phyloP scores from a whole-genome alignment of 345 rosid species.

The Aquilaria sinensis region DNA sequence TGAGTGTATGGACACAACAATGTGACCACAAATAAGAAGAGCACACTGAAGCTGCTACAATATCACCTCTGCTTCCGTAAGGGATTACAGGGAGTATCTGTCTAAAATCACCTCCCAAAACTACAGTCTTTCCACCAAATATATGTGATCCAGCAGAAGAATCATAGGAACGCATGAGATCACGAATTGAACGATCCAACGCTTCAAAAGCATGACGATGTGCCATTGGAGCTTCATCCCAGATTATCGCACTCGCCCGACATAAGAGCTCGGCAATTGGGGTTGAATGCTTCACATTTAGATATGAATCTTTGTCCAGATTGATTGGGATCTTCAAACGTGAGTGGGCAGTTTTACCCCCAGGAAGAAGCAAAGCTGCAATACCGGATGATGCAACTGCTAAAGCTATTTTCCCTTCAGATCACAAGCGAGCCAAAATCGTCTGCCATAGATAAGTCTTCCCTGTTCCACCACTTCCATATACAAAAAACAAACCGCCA shows the following conservation, averaged over 20 bases:
- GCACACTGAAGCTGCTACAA: too few species aligned
- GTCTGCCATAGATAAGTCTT: too few species aligned
- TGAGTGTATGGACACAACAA: background rate
- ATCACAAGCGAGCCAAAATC: too few species aligned
- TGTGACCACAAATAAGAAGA: too few species aligned
- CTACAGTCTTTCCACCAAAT: background rate
- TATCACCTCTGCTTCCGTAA: too few species aligned
- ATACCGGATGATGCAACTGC: too few species aligned
- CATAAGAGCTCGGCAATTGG: background rate
- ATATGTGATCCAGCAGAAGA: background rate
- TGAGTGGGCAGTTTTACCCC: background rate
- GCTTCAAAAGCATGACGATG: constrained; percentile 2
- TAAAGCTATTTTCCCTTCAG: too few species aligned
- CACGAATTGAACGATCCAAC: background rate
- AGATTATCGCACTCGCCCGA: background rate
- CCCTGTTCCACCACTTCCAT: too few species aligned
- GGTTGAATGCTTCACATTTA: background rate
- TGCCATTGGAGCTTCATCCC: constrained; percentile 10
- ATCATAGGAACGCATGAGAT: background rate
- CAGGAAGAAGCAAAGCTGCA: background rate
- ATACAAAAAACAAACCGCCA: too few species aligned
- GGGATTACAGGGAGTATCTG: background rate
- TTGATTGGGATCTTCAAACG: background rate
- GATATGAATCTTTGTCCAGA: background rate
- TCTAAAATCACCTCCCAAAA: background rate